Conservation (phyloP, 192 early-diverging fungal species). For the Backusella sp. region DNA sequence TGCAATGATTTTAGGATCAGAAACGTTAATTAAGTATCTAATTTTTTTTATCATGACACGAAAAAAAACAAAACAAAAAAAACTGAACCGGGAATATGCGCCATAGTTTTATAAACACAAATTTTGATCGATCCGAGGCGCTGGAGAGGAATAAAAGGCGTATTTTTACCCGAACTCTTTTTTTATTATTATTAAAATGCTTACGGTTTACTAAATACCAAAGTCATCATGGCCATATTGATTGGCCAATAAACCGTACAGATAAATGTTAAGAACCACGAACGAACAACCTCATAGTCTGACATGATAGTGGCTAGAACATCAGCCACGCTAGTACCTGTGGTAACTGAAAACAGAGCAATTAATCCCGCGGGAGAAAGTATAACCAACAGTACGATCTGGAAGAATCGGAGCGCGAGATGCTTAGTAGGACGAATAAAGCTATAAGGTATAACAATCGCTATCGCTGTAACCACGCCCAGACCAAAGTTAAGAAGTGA, state of each 20-base stretch:
- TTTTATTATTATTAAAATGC: too few species aligned
- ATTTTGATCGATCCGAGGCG: background rate
- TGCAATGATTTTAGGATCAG: background rate
- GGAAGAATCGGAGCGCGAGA: slow-evolving; percentile 29
- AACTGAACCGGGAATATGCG: background rate
- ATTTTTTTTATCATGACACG: background rate
- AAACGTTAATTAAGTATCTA: background rate
- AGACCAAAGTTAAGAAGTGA: slow-evolving; percentile 75
- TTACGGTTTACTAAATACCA: slow-evolving; percentile 24
- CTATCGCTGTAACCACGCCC: slow-evolving; percentile 54
- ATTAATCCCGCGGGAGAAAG: slow-evolving; percentile 57
- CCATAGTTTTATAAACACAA: background rate
- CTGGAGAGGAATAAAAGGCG: background rate
- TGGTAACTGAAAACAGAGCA: slow-evolving; percentile 37
- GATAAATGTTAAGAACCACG: slow-evolving; percentile 60
- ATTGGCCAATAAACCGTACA: slow-evolving; percentile 75
- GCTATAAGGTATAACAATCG: slow-evolving; percentile 61
- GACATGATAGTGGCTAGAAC: slow-evolving; percentile 50
- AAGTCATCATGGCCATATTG: slow-evolving; percentile 42
- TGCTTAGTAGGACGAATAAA: slow-evolving; percentile 45
- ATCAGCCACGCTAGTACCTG: slow-evolving; percentile 37
- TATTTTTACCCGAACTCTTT: background rate
- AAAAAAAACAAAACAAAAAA: background rate
- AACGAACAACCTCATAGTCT: slow-evolving; percentile 65
- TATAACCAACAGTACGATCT: slow-evolving; percentile 46